Conservation (phyloP, 306 rosid species). For the Arachis hypogaea region DNA sequence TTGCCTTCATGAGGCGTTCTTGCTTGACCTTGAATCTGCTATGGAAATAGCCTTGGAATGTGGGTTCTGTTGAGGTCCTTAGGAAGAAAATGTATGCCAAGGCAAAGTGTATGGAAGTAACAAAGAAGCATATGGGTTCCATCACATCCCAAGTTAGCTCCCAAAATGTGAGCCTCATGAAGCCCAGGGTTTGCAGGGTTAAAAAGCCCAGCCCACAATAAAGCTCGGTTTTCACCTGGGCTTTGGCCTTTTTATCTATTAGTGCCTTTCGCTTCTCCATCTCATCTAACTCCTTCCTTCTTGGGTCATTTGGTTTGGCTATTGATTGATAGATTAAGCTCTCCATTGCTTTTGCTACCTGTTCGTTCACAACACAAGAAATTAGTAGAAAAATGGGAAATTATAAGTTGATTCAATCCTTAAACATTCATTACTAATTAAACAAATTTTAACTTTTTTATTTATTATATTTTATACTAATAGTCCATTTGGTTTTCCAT, state of each 20-base stretch:
- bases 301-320: conserved; percentile 61
- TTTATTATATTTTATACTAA: too few species aligned
- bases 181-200: conserved; percentile 57
- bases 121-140: conserved; percentile 96
- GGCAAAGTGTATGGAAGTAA: conserved; percentile 55
- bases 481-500: too few species aligned
- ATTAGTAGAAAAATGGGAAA: neutral
- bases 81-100: conserved; percentile 70
- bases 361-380: neutral
- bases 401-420: too few species aligned
- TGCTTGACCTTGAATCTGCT: conserved; percentile 64
- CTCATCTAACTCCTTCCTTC: conserved; percentile 49
- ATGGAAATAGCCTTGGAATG: conserved; percentile 66
- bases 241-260: conserved; percentile 64
- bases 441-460: too few species aligned
- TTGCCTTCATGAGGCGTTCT: conserved; percentile 55
- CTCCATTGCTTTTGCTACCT: conserved; percentile 77
- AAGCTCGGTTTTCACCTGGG: conserved; percentile 59
- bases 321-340: conserved; percentile 52
- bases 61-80: conserved; percentile 70
- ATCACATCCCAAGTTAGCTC: conserved; percentile 96
- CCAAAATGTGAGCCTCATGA: conserved; percentile 92
- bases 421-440: too few species aligned
- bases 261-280: conserved; percentile 60
- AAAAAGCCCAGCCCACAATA: conserved; percentile 67